Percentiles rank a stretch among this genome's conserved stretches.
Evolutionary conservation across 1,139 yeast genomes (phyloP).

Genomic region (Saccharomyces hybrid): DNA sequence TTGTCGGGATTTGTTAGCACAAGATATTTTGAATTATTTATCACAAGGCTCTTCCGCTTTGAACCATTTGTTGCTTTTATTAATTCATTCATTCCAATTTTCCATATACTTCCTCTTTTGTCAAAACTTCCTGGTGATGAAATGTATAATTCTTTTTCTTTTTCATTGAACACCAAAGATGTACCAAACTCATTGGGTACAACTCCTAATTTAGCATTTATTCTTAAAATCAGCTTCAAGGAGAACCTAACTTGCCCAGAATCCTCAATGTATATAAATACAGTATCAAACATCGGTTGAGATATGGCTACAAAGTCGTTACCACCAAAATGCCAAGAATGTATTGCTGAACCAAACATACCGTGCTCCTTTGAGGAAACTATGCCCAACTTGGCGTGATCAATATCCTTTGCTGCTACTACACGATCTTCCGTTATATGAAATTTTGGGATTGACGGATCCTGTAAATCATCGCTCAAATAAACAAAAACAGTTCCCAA

Average conservation of each 20-base stretch:
- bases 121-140: conserved; percentile 38
- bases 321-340: conserved; percentile 8
- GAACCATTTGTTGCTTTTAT: conserved; percentile 8
- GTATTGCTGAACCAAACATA: conserved; percentile 16
- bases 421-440: conserved; percentile 13
- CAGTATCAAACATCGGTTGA: conserved; percentile 20
- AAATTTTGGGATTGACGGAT: conserved; percentile 12
- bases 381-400: background rate
- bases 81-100: conserved; percentile 26
- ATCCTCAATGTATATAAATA: conserved; percentile 33
- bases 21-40: conserved; percentile 9
- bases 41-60: conserved; percentile 7
- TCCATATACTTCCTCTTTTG: conserved; percentile 41
- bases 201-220: conserved; percentile 13
- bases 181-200: conserved; percentile 35
- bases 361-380: conserved; percentile 17
- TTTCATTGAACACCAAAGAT: conserved; percentile 15
- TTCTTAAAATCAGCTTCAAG: conserved; percentile 14
- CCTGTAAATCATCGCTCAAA: conserved; percentile 6
- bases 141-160: conserved; percentile 26
- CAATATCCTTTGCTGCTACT: conserved; percentile 4
- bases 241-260: conserved; percentile 10
- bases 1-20: conserved; percentile 7
- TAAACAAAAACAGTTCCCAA: conserved; percentile 33
- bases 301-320: conserved; percentile 15